Evolutionary conservation across 2,329 filamentous ascomycete genomes (phyloP).

Genomic region (Colletotrichum costaricense): DNA sequence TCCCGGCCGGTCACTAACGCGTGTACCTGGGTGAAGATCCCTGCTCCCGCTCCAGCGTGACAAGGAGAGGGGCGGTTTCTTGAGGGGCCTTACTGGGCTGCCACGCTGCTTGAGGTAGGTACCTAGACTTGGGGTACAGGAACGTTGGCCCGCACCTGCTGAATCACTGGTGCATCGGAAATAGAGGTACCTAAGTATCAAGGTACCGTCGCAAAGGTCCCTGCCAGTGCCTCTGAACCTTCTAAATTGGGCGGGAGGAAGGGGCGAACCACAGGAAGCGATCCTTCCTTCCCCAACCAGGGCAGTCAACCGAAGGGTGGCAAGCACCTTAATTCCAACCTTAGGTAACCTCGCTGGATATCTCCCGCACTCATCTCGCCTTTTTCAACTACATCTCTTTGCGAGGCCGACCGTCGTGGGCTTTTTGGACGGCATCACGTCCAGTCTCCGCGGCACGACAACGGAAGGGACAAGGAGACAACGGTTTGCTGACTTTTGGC

Average conservation of each 20-base stretch:
- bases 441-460: not conserved
- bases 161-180: not conserved
- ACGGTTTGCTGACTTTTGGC: not conserved
- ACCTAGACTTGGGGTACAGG: not conserved
- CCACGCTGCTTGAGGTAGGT: not conserved
- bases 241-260: not conserved
- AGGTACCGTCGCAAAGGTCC: no score
- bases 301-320: not conserved
- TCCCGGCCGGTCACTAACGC: not conserved
- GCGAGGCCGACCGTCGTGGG: not conserved
- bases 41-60: slow-evolving; percentile 21
- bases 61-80: slow-evolving; percentile 11
- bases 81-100: no score
- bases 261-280: not conserved
- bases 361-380: slow-evolving; percentile 3
- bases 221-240: not conserved
- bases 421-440: not conserved
- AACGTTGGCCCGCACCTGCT: not conserved
- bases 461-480: not conserved
- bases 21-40: slow-evolving; percentile 3
- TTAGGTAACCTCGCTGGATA: not conserved
- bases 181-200: not conserved
- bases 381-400: not conserved
- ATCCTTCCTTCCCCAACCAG: slow-evolving; percentile 1
- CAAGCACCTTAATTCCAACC: not conserved